Conservation (phyloP, 495 filamentous ascomycete species). For the Daldinia concentrica region DNA sequence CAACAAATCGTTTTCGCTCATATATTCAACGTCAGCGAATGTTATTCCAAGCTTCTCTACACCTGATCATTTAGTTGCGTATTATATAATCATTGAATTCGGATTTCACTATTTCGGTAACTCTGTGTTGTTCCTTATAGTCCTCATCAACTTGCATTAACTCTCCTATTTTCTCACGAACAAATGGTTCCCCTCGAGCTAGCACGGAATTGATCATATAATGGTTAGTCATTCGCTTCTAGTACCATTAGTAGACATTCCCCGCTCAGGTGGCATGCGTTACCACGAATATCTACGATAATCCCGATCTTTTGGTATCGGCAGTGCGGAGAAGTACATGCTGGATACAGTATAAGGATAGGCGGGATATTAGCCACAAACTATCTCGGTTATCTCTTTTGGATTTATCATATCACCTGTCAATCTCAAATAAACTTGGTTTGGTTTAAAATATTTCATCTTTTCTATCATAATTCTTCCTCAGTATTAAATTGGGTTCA, state of each 20-base stretch:
- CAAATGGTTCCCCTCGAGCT: not conserved
- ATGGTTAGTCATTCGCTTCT: not conserved
- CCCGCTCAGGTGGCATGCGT: not conserved
- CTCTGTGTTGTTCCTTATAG: too few relatives aligned
- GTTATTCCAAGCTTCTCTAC: too few relatives aligned
- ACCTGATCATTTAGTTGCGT: too few relatives aligned
- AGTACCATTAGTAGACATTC: not conserved
- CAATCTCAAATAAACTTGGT: not conserved
- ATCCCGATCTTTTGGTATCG: not conserved
- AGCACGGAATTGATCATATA: not conserved
- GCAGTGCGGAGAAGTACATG: not conserved
- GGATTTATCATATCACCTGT: not conserved
- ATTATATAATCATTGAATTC: too few relatives aligned
- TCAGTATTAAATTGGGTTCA: not conserved
- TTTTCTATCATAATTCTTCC: not conserved
- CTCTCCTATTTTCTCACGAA: not conserved
- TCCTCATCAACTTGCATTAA: not conserved
- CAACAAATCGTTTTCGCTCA: too few relatives aligned
- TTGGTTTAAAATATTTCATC: not conserved
- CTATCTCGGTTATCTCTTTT: not conserved
- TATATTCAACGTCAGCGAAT: too few relatives aligned
- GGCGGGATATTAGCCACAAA: not conserved
- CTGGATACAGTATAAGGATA: not conserved
- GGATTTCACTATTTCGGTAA: too few relatives aligned
- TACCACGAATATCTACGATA: not conserved